Evolutionary conservation across 768 basidiomycete genomes (phyloP).

Genomic region (Thelephora ganbajun): DNA sequence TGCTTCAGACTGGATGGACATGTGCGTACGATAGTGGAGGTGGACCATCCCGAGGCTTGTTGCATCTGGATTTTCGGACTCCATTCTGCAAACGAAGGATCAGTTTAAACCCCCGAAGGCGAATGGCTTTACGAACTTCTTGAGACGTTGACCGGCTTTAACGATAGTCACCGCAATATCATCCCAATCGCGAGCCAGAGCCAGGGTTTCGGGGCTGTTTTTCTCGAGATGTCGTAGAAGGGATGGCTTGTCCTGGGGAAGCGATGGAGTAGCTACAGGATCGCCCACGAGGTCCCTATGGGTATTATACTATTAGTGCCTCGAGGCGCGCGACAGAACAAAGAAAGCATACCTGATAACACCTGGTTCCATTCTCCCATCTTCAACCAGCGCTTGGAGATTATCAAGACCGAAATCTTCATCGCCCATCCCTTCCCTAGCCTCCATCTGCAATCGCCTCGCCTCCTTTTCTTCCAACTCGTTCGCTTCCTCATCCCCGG

Average conservation of each 20-base stretch:
- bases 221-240: conserved; percentile 59
- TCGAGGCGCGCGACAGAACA: neutral
- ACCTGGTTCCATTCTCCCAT: too few relatives aligned
- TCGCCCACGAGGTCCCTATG: conserved; percentile 26
- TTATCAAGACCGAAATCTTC: conserved; percentile 75
- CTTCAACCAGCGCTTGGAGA: conserved; percentile 21
- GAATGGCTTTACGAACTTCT: conserved; percentile 26
- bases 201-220: conserved; percentile 64
- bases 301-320: conserved; percentile 1
- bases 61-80: conserved; percentile 33
- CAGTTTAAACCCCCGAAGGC: conserved; percentile 1
- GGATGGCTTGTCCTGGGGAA: conserved; percentile 43
- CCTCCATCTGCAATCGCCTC: conserved; percentile 60
- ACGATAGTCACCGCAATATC: conserved; percentile 44
- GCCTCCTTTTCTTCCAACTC: conserved; percentile 85
- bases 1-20: conserved; percentile 1
- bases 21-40: conserved; percentile 73
- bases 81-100: conserved; percentile 24
- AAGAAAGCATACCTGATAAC: neutral
- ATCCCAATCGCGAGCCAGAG: conserved; percentile 75
- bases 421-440: conserved; percentile 54
- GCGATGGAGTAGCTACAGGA: conserved; percentile 18
- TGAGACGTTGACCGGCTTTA: conserved; percentile 37
- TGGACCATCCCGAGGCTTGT: conserved; percentile 60
- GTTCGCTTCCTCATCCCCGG: conserved; percentile 80